phyloP scores from a whole-genome alignment of 2,329 filamentous ascomycete genomes.

The Sporothrix pseudoabietina region DNA sequence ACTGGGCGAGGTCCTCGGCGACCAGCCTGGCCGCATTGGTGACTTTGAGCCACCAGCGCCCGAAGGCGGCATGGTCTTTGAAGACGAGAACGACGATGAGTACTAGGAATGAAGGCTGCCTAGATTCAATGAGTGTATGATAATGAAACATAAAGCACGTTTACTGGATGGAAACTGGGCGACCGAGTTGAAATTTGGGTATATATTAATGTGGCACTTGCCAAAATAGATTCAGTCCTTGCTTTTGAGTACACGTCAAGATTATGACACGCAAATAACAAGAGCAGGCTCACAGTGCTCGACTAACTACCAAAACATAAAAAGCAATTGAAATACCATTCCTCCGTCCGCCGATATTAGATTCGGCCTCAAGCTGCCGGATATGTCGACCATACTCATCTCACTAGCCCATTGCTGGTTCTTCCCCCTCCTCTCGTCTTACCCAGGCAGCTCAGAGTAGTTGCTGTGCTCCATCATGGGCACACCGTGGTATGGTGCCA shows the following conservation, averaged over 20 bases:
- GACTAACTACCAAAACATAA: not conserved
- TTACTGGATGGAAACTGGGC: not conserved
- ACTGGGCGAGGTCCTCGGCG: slow-evolving; percentile 67
- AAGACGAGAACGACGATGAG: slow-evolving; percentile 26
- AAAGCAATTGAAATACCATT: not conserved
- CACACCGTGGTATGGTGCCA: slow-evolving; percentile 31
- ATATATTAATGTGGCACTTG: not conserved
- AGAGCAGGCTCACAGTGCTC: not conserved
- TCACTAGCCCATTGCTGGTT: no score
- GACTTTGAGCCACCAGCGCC: slow-evolving; percentile 19
- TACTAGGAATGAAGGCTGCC: not conserved
- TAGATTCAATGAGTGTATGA: slow-evolving; percentile 5
- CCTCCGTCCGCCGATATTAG: not conserved
- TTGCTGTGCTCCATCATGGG: slow-evolving; percentile 28
- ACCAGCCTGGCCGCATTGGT: slow-evolving; percentile 35
- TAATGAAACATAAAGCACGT: not conserved
- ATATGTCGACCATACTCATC: no score
- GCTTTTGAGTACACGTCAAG: not conserved
- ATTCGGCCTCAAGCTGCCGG: not conserved
- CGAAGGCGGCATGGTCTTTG: slow-evolving; percentile 3
- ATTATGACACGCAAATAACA: not conserved
- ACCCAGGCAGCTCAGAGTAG: slow-evolving; percentile 31
- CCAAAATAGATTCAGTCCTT: not conserved
- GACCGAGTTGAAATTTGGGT: not conserved
- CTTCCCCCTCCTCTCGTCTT: no score